Percentiles rank a stretch among this genome's conserved stretches.
Conservation (phyloP, 2,329 filamentous ascomycete genomes). For the Calonectria ilicicola region DNA sequence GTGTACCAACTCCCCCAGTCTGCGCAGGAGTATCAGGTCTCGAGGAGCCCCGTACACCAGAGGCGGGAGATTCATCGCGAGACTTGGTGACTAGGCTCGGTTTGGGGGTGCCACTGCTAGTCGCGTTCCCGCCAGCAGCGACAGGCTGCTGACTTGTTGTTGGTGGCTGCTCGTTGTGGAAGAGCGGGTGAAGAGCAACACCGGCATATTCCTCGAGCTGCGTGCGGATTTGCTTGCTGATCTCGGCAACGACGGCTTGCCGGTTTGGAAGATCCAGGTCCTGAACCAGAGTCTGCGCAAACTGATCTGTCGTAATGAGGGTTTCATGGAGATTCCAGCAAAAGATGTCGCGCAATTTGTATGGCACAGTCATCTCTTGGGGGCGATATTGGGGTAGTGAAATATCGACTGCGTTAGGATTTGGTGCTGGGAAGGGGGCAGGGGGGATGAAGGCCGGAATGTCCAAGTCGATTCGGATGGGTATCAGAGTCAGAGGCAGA, state of each 20-base stretch:
- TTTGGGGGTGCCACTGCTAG: conserved; percentile 44
- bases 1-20: conserved; percentile 63
- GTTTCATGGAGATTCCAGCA: conserved; percentile 98
- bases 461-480: conserved; percentile 96
- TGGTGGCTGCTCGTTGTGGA: conserved; percentile 70
- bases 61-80: conserved; percentile 54
- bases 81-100: conserved; percentile 48
- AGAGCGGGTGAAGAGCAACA: conserved; percentile 92
- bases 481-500: conserved; percentile 90
- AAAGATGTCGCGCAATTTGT: conserved; percentile 93
- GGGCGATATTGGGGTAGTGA: conserved; percentile 82
- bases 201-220: conserved; percentile 97
- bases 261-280: conserved; percentile 91
- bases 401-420: conserved; percentile 74
- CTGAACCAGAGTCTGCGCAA: conserved; percentile 89
- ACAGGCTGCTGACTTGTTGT: conserved; percentile 36
- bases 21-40: conserved; percentile 69
- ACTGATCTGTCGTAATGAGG: conserved; percentile 93
- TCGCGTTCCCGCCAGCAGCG: conserved; percentile 25
- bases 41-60: conserved; percentile 51
- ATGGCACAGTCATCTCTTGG: conserved; percentile 84
- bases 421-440: conserved; percentile 72
- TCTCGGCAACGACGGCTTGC: conserved; percentile 76
- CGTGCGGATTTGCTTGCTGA: conserved; percentile 93
- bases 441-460: conserved; percentile 81